Conservation (phyloP, 1,139 yeast species). For the Geotrichum fermentans region DNA sequence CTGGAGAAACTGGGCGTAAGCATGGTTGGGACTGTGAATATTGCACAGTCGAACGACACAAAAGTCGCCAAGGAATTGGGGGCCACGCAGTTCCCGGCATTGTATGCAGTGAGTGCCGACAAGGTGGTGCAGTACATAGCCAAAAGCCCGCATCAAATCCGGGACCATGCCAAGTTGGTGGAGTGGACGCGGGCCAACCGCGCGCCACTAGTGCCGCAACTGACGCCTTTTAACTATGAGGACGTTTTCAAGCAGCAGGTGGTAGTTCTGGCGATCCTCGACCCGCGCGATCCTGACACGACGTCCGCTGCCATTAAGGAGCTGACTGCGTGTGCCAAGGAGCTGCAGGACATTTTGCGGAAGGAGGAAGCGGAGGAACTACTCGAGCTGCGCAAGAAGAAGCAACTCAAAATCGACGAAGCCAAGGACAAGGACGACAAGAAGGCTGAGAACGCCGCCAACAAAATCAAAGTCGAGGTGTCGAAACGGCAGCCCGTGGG, state of each 20-base stretch:
- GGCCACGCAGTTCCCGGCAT: conserved; percentile 34
- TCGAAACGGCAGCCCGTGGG: conserved; percentile 32
- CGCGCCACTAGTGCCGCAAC: conserved; percentile 38
- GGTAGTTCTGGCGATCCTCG: conserved; percentile 36
- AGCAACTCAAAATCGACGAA: conserved; percentile 36
- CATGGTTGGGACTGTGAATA: conserved; percentile 36
- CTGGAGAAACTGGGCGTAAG: conserved; percentile 35
- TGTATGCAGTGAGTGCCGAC: conserved; percentile 35
- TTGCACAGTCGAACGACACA: conserved; percentile 34
- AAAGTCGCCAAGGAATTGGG: conserved; percentile 32
- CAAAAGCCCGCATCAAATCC: conserved; percentile 35
- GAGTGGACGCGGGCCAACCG: conserved; percentile 37
- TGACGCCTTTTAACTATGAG: conserved; percentile 36
- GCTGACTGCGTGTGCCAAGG: conserved; percentile 34
- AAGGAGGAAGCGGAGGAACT: conserved; percentile 31
- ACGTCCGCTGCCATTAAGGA: conserved; percentile 31
- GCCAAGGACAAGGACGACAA: conserved; percentile 36
- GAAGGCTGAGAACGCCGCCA: conserved; percentile 34
- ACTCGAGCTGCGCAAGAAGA: conserved; percentile 33
- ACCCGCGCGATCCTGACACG: conserved; percentile 31
- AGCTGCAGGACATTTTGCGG: conserved; percentile 28
- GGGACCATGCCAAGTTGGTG: conserved; percentile 32
- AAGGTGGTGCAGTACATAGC: conserved; percentile 32
- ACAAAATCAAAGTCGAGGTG: conserved; percentile 31
- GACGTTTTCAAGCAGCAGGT: conserved; percentile 33